phyloP scores from a whole-genome alignment of 2,329 filamentous ascomycete genomes.

The Fusarium veterinarium region DNA sequence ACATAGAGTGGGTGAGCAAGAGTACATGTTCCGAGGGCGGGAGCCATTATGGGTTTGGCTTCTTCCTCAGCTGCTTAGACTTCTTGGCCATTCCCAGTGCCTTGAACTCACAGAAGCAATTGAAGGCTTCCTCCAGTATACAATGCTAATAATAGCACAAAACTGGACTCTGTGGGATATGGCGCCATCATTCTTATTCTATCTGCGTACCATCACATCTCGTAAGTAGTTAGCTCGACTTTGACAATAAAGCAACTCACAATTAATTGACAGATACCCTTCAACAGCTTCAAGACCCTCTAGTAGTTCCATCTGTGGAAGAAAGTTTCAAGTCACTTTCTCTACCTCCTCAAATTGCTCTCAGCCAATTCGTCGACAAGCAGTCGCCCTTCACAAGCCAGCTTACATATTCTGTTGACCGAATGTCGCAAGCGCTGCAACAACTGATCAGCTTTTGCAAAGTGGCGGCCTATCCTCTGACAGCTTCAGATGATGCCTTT shows the following conservation, averaged over 20 bases:
- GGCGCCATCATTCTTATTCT: constrained; percentile 56
- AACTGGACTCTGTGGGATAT: constrained; percentile 62
- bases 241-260: neutral
- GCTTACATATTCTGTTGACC: constrained; percentile 55
- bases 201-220: constrained; percentile 61
- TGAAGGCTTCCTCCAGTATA: constrained; percentile 63
- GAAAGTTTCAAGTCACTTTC: constrained; percentile 45
- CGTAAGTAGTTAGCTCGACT: constrained; percentile 51
- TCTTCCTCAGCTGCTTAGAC: constrained; percentile 66
- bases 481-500: constrained; percentile 49
- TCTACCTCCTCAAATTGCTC: constrained; percentile 55
- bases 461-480: constrained; percentile 56
- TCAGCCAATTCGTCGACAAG: constrained; percentile 51
- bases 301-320: constrained; percentile 41
- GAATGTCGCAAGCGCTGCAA: constrained; percentile 57
- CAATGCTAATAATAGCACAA: constrained; percentile 59
- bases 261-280: constrained; percentile 45
- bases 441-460: constrained; percentile 59
- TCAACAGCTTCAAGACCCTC: constrained; percentile 50
- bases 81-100: constrained; percentile 66
- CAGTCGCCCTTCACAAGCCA: constrained; percentile 38
- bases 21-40: constrained; percentile 63
- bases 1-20: constrained; percentile 53
- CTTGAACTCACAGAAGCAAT: constrained; percentile 62
- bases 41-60: constrained; percentile 76